Evolutionary conservation across 768 basidiomycete species (phyloP).

Genomic region (Rickenella mellea): DNA sequence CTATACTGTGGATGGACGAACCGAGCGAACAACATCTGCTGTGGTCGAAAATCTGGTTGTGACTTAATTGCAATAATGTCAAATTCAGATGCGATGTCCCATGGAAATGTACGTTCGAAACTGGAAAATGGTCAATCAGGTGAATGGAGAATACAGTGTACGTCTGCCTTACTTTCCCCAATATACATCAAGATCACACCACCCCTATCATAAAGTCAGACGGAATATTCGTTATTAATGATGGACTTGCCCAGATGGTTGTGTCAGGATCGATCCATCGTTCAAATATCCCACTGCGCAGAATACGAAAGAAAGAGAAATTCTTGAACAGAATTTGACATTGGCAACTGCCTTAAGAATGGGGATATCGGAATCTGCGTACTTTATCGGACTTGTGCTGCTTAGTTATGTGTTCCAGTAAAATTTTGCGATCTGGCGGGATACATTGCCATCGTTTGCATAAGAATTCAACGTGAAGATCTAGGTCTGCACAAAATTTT

Average conservation of each 20-base stretch:
- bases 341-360: background rate
- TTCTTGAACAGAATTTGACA: background rate
- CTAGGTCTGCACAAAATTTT: background rate
- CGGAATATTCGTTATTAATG: background rate
- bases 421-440: background rate
- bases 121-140: background rate
- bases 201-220: background rate
- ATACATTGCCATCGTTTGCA: background rate
- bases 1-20: background rate
- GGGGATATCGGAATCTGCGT: background rate
- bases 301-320: background rate
- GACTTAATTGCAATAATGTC: background rate
- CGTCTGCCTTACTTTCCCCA: background rate
- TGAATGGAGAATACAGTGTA: background rate
- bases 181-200: background rate
- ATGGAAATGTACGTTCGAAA: background rate
- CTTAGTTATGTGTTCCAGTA: background rate
- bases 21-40: background rate
- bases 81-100: background rate
- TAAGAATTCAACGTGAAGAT: background rate
- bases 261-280: background rate
- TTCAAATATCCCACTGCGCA: background rate
- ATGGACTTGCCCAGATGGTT: background rate
- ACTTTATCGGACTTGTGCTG: background rate
- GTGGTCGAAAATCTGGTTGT: background rate